phyloP scores from a whole-genome alignment of 108 stramenopile species.

The Pseudonitzschia pungens region DNA sequence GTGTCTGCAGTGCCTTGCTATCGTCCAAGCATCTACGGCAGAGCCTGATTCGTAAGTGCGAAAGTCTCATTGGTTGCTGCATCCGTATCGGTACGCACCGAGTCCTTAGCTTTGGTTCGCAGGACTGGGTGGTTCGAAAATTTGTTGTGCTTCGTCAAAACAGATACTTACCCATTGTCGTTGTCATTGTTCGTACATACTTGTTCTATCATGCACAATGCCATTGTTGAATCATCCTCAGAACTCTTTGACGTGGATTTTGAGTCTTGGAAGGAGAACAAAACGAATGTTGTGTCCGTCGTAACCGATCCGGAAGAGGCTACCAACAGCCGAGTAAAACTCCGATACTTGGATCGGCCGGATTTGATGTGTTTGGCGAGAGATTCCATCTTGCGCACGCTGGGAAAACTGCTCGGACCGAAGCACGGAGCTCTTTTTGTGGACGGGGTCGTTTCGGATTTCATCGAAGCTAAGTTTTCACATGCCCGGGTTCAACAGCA shows the following conservation, averaged over 20 bases:
- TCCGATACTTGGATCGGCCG: not conserved
- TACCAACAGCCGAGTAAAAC: not conserved
- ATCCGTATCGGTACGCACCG: not conserved
- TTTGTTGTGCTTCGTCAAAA: not conserved
- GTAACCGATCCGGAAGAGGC: not conserved
- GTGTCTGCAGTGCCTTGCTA: conserved; percentile 3
- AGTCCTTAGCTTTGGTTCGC: not conserved
- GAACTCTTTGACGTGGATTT: conserved; percentile 30
- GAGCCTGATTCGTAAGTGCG: conserved; percentile 28
- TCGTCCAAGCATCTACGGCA: conserved; percentile 4
- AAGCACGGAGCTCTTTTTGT: conserved; percentile 25
- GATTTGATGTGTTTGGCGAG: conserved; percentile 11
- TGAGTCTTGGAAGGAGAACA: conserved; percentile 7
- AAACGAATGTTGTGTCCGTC: not conserved
- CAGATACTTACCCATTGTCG: not conserved
- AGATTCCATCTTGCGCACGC: conserved; percentile 13
- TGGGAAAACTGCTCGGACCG: conserved; percentile 21
- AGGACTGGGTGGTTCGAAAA: not conserved
- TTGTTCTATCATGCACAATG: not conserved
- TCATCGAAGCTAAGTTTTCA: conserved; percentile 20
- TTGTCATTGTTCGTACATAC: not conserved
- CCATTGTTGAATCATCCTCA: not conserved
- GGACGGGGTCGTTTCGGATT: conserved; percentile 25
- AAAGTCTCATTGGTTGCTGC: not conserved
- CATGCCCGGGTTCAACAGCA: not conserved